Evolutionary conservation across 2,329 filamentous ascomycete species (phyloP).

Genomic region (Fusarium nygamai): DNA sequence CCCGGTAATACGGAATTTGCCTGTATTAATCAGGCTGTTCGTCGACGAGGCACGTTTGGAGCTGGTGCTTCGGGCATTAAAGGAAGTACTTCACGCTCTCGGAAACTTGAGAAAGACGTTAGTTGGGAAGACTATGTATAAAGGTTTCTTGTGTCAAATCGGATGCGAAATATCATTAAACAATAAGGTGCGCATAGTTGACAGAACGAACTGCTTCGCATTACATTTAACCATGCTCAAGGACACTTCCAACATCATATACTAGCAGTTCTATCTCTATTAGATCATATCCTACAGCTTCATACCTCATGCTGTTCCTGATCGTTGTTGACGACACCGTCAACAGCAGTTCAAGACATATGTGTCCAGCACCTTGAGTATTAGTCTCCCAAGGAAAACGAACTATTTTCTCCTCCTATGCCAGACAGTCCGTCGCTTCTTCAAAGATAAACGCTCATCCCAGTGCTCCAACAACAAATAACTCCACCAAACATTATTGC

Average conservation of each 20-base stretch:
- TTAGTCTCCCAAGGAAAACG: neutral
- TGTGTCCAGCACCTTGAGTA: conserved; percentile 4
- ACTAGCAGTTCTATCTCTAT: conserved; percentile 34
- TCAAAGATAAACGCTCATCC: conserved; percentile 38
- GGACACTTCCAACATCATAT: neutral
- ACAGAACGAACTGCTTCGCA: neutral
- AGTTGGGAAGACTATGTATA: neutral
- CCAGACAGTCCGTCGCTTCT: conserved; percentile 17
- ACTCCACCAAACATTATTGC: conserved; percentile 25
- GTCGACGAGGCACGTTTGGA: neutral
- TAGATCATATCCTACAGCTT: conserved; percentile 40
- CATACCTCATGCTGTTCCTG: conserved; percentile 21
- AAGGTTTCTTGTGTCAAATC: neutral
- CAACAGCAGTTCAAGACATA: conserved; percentile 1
- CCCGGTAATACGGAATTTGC: neutral
- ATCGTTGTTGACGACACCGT: neutral
- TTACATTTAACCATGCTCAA: conserved; percentile 17
- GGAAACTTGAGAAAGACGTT: neutral
- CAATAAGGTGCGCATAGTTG: neutral
- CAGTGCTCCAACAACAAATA: conserved; percentile 37
- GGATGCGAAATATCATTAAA: neutral
- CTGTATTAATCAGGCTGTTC: neutral
- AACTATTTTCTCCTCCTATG: neutral
- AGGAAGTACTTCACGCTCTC: neutral
- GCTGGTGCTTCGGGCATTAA: neutral